Conservation (phyloP, 2,329 filamentous ascomycete species). For the Neonectria coccinea region DNA sequence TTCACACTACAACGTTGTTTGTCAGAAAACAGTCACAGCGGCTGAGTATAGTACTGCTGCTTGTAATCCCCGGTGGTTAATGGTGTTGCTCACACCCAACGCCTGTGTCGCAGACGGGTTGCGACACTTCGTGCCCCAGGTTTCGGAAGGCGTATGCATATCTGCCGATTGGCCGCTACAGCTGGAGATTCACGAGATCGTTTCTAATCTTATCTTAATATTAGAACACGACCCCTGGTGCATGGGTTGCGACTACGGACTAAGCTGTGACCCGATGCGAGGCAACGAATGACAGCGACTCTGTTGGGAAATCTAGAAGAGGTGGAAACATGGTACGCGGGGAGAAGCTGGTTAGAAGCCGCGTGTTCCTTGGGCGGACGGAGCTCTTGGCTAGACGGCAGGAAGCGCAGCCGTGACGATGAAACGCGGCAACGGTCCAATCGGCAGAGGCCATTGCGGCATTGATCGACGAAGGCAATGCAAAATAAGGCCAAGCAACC, state of each 20-base stretch:
- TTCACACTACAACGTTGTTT: neutral
- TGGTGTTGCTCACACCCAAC: neutral
- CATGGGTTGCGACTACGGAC: neutral
- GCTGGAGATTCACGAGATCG: neutral
- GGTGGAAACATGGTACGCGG: neutral
- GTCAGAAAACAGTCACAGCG: neutral
- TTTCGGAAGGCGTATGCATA: neutral
- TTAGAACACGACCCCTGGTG: neutral
- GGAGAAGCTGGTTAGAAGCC: neutral
- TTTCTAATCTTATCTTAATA: neutral
- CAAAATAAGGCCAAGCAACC: neutral
- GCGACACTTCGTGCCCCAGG: neutral
- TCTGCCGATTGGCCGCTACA: neutral
- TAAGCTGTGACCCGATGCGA: neutral
- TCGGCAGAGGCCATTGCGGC: neutral
- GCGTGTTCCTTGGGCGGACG: neutral
- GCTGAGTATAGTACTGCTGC: neutral
- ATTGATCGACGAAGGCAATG: slow-evolving; percentile 7
- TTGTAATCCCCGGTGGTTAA: neutral
- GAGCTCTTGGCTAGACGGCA: slow-evolving; percentile 1
- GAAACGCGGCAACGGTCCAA: neutral
- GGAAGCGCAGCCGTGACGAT: slow-evolving; percentile 1
- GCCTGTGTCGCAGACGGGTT: neutral
- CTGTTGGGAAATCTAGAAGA: neutral
- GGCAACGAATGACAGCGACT: neutral